Evolutionary conservation across 441 rosid species (phyloP).

Genomic region (Jatropha podagrica): DNA sequence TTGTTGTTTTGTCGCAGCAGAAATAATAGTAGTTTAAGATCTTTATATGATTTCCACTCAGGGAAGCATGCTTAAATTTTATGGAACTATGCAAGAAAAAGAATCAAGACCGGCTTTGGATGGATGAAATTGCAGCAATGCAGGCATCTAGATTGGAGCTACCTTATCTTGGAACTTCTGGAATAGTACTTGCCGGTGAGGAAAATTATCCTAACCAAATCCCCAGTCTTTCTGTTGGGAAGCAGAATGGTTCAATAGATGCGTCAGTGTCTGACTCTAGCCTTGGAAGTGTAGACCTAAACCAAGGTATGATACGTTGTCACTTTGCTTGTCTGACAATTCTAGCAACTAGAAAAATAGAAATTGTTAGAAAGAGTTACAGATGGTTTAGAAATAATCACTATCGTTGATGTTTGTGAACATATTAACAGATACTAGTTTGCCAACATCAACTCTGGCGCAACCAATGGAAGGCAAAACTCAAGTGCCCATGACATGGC

Average conservation of each 20-base stretch:
- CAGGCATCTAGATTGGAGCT: slow-evolving; percentile 79
- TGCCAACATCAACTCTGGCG: slow-evolving; percentile 26
- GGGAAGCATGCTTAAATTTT: slow-evolving; percentile 94
- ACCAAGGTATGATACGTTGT: slow-evolving; percentile 46
- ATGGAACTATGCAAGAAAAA: slow-evolving; percentile 87
- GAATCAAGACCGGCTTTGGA: slow-evolving; percentile 92
- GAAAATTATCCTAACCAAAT: slow-evolving; percentile 49
- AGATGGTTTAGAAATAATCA: neutral
- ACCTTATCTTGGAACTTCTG: slow-evolving; percentile 74
- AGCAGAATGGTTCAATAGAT: slow-evolving; percentile 49
- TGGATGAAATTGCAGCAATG: slow-evolving; percentile 93
- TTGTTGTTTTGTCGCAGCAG: too few relatives aligned
- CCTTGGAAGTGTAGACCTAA: slow-evolving; percentile 56
- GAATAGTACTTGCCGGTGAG: slow-evolving; percentile 74
- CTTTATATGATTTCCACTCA: slow-evolving; percentile 24
- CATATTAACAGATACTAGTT: slow-evolving; percentile 44
- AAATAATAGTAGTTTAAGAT: neutral
- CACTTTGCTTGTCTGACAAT: neutral
- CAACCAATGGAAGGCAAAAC: slow-evolving; percentile 40
- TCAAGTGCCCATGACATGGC: slow-evolving; percentile 71
- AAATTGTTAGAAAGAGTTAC: neutral
- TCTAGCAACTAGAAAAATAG: neutral
- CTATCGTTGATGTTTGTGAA: slow-evolving; percentile 16
- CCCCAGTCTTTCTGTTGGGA: slow-evolving; percentile 30
- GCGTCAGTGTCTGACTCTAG: slow-evolving; percentile 40